These are phyloP conservation scores for Metarhizium sp. DNA, from an alignment of 2,329 filamentous ascomycete genomes.

Conservation along the genomic window DNA sequence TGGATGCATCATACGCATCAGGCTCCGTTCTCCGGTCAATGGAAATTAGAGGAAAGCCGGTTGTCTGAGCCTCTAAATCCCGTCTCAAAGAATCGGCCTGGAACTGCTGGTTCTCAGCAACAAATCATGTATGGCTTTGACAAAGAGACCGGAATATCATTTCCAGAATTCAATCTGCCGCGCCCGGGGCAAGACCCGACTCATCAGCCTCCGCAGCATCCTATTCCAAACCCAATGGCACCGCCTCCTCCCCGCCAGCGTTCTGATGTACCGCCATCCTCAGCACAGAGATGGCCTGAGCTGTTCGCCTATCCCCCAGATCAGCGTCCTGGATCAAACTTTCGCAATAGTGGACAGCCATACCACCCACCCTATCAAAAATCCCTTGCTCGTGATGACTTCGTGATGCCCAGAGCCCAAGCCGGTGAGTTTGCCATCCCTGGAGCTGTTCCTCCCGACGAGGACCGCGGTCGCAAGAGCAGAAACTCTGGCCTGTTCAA, in stretches of 20 bases:
- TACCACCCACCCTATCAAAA: constrained; percentile 9
- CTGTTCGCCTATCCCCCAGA: constrained; percentile 26
- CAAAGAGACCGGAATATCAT: constrained; percentile 38
- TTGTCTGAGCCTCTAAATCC: constrained; percentile 38
- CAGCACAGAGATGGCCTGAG: constrained; percentile 39
- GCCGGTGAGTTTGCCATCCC: constrained; percentile 28
- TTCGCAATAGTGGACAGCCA: constrained; percentile 9
- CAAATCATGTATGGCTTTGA: constrained; percentile 31
- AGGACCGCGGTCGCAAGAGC: constrained; percentile 26
- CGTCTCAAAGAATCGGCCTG: constrained; percentile 23
- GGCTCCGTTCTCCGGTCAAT: constrained; percentile 34
- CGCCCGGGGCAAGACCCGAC: constrained; percentile 10
- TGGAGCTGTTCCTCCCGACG: constrained; percentile 23
- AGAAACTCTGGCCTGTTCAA: constrained; percentile 40
- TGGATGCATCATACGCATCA: constrained; percentile 27
- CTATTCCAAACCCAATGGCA: background rate
- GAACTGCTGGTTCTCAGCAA: constrained; percentile 20
- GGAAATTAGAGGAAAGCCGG: constrained; percentile 47
- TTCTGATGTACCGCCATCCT: constrained; percentile 38
- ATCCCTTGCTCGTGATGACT: constrained; percentile 10
- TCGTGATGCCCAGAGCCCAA: constrained; percentile 29
- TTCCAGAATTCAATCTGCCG: constrained; percentile 7
- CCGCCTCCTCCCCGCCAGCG: constrained; percentile 1
- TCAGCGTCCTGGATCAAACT: constrained; percentile 2
- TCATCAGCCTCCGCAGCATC: constrained; percentile 12